Evolutionary conservation across 805 yeast genomes (phyloP).

Genomic region (Saturnispora quitensis): DNA sequence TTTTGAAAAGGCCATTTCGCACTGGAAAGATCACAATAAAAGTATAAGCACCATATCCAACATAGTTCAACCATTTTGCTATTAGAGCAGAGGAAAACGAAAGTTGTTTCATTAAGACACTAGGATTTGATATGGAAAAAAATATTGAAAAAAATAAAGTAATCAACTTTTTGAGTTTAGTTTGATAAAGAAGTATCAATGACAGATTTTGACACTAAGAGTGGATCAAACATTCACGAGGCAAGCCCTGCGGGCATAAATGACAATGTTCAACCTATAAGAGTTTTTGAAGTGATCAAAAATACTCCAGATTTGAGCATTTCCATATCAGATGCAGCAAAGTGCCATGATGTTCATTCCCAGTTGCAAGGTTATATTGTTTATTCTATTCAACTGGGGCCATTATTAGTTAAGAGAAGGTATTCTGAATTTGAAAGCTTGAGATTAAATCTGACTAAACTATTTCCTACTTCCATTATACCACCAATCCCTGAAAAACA

Average conservation of each 20-base stretch:
- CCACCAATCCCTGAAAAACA: slow-evolving; percentile 95
- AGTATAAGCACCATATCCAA: slow-evolving; percentile 9
- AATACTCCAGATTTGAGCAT: slow-evolving; percentile 12
- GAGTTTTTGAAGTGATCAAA: slow-evolving; percentile 20
- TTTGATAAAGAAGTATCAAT: neutral
- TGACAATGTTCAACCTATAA: slow-evolving; percentile 11
- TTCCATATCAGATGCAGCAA: slow-evolving; percentile 70
- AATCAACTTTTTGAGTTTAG: neutral
- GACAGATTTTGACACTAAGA: neutral
- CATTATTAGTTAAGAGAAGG: slow-evolving; percentile 62
- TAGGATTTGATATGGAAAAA: neutral
- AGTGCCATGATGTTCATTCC: slow-evolving; percentile 65
- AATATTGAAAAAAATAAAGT: neutral
- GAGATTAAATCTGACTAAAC: slow-evolving; percentile 56
- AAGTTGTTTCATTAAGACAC: neutral
- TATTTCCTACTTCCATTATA: slow-evolving; percentile 72
- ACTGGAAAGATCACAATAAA: slow-evolving; percentile 15
- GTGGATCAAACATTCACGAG: neutral
- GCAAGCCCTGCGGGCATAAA: neutral
- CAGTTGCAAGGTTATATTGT: slow-evolving; percentile 49
- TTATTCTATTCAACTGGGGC: slow-evolving; percentile 64
- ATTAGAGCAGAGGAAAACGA: slow-evolving; percentile 11
- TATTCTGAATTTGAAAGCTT: slow-evolving; percentile 89
- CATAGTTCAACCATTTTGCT: slow-evolving; percentile 12
- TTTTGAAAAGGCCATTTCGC: slow-evolving; percentile 21